Evolutionary conservation across 495 filamentous ascomycete species (phyloP), one percentile per base, ranked within the genome.

Genomic region (Lichenothelia convexa): DNA sequence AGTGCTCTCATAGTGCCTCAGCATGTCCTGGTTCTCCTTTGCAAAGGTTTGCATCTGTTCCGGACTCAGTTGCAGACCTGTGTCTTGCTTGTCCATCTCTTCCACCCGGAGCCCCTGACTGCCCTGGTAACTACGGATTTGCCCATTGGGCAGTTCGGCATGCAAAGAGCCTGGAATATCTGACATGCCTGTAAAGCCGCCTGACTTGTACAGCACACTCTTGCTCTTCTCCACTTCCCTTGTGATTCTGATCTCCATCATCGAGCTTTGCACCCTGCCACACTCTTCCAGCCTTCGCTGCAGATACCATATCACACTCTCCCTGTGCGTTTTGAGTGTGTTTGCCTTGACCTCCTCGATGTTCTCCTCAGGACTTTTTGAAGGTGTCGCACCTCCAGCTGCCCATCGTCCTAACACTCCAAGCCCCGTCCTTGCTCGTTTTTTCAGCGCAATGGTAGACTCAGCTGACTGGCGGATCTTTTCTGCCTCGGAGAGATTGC

Each of bases 1-100:
- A 0, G 78, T 82, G 55, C 79, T 80, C 54, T 94, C 80, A 54
- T 87, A 93, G 56, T 92, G 80, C 55, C 73, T 78, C 35, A 95
- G 58, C 79, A 97, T 83, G 37, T 79, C 69, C 50, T 83, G 75
- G 53, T 99, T 95, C 55, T 94, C 86, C 56, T 80, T 71, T 26
- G 82, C 86, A 58, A 99, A 94, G 44, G 94, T 64, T 55, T 93
- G 87, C 36, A 84, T 55, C 54, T 95, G 86, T 44, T 93, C 83
- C 32, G 70, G 67, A 15, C 71, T 78, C 41, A 95, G 58, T 40
- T 78, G 65, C 21, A 67, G 57, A 40, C 75, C 65, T 16, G 68
- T 69, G 31, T 30, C 29, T 36, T 38, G 18, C 41, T 31, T 32
- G 35, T 32, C 23, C 36, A 32, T 16, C 36, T 26, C 20, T 18